Evolutionary conservation across 768 basidiomycete genomes (phyloP).

Genomic region (Jaapia argillacea): DNA sequence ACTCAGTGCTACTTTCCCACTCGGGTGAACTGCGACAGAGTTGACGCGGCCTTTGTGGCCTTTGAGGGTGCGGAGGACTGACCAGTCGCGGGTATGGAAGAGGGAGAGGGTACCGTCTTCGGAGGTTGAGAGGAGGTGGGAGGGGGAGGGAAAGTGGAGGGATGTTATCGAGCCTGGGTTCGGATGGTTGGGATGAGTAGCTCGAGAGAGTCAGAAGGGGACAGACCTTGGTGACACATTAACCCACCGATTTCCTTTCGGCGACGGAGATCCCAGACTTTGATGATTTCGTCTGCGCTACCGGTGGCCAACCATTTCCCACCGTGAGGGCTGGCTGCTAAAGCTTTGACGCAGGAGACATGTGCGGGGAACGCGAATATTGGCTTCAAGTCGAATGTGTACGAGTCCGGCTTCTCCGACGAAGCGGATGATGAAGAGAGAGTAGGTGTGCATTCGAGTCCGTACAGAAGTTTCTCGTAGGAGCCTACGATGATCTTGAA

Average conservation of each 20-base stretch:
- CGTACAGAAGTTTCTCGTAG: conserved; percentile 94
- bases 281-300: conserved; percentile 92
- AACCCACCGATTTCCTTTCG: conserved; percentile 91
- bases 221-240: conserved; percentile 87
- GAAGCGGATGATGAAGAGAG: conserved; percentile 29
- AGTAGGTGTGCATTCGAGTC: conserved; percentile 68
- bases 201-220: conserved; percentile 1
- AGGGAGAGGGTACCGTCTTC: conserved; percentile 88
- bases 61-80: conserved; percentile 74
- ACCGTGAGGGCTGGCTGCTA: conserved; percentile 78
- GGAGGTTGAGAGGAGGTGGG: conserved; percentile 84
- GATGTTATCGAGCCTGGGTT: conserved; percentile 81
- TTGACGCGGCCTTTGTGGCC: conserved; percentile 95
- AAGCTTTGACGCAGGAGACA: conserved; percentile 84
- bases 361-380: conserved; percentile 97
- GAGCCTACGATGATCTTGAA: conserved; percentile 90
- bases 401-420: conserved; percentile 14
- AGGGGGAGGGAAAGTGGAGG: conserved; percentile 77
- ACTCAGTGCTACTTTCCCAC: conserved; percentile 83
- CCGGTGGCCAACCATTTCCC: conserved; percentile 97
- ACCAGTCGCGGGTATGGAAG: conserved; percentile 93
- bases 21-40: conserved; percentile 83
- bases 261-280: conserved; percentile 91
- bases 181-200: neutral
- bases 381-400: conserved; percentile 47